Evolutionary conservation across 441 rosid species (phyloP), one percentile per base, ranked within the genome.

Genomic region (Monsonia emarginata): DNA sequence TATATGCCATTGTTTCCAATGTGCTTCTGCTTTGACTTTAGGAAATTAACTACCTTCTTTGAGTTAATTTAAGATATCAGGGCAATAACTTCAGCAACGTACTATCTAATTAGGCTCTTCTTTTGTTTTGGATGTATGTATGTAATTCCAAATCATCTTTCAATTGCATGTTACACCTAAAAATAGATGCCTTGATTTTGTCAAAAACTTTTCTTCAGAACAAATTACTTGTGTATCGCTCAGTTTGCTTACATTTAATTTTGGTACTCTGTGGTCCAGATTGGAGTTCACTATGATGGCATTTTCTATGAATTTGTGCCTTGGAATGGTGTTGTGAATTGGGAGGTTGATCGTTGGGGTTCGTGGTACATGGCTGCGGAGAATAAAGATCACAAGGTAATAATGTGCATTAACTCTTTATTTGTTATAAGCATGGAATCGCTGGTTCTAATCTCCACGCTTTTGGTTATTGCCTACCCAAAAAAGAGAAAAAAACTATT

Each of bases 321-420:
- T 14, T 93, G 97, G 97, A 86, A 84, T 44, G 91, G 90, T 66
- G 79, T 78, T 76, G 75, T 93, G 34, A 79, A 61, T 38, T 93
- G 96, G 96, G 96, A 93, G 75, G 73, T 86, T 74, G 46, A 82
- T 78, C 80, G 75, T 59, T 93, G 98, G 98, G 97, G 98, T 69
- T 74, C 60, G 78, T 93, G 97, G 98, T 76, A 79, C 75, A 78
- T 90, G 48, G 65, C 86, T 42, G 98, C 90, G 10, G 96, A 88
- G 75, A 93, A 90, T 28, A 86, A 77, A 69, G 82, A 75, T 25
- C 89, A 87, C 74, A 44, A 82, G 90, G 97, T 93, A 86, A 72
- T 44, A 13, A 28, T 46, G 16, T n/a, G 0, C 36, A 14, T 68
- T 21, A 16, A 0, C 54, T 22, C 27, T 42, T 38, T 28, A 19